Evolutionary conservation across 371 early-diverging fungal genomes (phyloP).

Genomic region (Syncephalastrum contaminatum): DNA sequence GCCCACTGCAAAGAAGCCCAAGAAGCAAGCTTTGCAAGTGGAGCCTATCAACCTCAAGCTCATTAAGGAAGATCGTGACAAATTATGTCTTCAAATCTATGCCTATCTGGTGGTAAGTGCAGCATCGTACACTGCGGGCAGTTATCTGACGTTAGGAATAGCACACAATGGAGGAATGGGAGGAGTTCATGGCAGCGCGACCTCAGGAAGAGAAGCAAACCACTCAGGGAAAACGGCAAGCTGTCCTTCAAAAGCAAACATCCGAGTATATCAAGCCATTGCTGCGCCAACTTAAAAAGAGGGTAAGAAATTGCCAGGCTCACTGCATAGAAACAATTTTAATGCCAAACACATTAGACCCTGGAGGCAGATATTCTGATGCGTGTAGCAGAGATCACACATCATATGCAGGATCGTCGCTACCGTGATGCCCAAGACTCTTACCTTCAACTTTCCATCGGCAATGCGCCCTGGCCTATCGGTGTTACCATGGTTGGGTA

Average conservation of each 20-base stretch:
- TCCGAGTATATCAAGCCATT: constrained; percentile 90
- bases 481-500: constrained; percentile 89
- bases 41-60: constrained; percentile 55
- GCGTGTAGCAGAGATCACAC: constrained; percentile 87
- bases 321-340: neutral
- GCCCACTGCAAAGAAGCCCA: constrained; percentile 36
- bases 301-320: constrained; percentile 25
- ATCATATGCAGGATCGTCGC: constrained; percentile 80
- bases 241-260: constrained; percentile 82
- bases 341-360: constrained; percentile 18
- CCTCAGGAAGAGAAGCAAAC: constrained; percentile 75
- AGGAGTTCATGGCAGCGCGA: constrained; percentile 71
- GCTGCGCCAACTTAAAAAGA: constrained; percentile 80
- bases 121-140: too few species aligned
- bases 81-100: constrained; percentile 71
- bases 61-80: constrained; percentile 75
- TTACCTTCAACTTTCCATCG: constrained; percentile 92
- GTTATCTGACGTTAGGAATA: constrained; percentile 11
- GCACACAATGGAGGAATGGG: constrained; percentile 89
- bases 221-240: constrained; percentile 74
- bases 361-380: constrained; percentile 85
- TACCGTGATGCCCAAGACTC: constrained; percentile 93
- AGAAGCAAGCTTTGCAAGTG: constrained; percentile 35
- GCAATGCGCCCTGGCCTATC: constrained; percentile 99
- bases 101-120: constrained; percentile 72